Evolutionary conservation across 73 alveolate species (phyloP).

Genomic region (Blepharisma japonicum): DNA sequence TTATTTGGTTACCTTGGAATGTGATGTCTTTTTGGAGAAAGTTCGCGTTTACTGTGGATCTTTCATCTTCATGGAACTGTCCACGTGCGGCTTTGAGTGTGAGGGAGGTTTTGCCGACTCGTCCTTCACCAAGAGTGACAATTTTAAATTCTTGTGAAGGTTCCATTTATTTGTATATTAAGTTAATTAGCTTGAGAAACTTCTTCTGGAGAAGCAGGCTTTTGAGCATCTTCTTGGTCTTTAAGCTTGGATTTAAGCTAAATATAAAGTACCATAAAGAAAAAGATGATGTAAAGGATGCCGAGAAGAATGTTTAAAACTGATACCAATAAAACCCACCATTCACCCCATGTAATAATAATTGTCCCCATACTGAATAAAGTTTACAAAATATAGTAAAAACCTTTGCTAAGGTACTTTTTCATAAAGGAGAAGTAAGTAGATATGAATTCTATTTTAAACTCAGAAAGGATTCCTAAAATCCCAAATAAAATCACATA

Average conservation of each 20-base stretch:
- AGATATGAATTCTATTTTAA: too few relatives aligned
- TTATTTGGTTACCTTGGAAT: slow-evolving; percentile 62
- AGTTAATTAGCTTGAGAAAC: neutral
- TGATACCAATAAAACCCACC: slow-evolving; percentile 49
- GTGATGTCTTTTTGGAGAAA: slow-evolving; percentile 64
- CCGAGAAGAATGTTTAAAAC: slow-evolving; percentile 75
- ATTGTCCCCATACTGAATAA: too few relatives aligned
- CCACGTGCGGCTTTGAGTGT: slow-evolving; percentile 68
- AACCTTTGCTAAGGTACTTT: too few relatives aligned
- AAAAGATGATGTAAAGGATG: slow-evolving; percentile 69
- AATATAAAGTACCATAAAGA: slow-evolving; percentile 65
- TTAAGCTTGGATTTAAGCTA: slow-evolving; percentile 58
- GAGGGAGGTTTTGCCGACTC: slow-evolving; percentile 88
- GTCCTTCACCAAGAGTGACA: slow-evolving; percentile 74
- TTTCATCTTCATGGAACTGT: slow-evolving; percentile 69
- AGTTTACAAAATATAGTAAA: too few relatives aligned
- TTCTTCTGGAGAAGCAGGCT: slow-evolving; percentile 39
- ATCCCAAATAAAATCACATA: too few relatives aligned
- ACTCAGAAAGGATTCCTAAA: too few relatives aligned
- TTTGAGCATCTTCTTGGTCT: slow-evolving; percentile 72
- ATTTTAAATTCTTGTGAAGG: slow-evolving; percentile 33
- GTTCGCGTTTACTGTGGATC: slow-evolving; percentile 74
- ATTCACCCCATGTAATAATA: neutral
- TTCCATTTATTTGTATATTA: neutral
- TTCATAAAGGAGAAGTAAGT: too few relatives aligned